These are phyloP conservation scores for Hygrocybe punicea DNA, from an alignment of 768 basidiomycete species.

Conservation along the genomic window DNA sequence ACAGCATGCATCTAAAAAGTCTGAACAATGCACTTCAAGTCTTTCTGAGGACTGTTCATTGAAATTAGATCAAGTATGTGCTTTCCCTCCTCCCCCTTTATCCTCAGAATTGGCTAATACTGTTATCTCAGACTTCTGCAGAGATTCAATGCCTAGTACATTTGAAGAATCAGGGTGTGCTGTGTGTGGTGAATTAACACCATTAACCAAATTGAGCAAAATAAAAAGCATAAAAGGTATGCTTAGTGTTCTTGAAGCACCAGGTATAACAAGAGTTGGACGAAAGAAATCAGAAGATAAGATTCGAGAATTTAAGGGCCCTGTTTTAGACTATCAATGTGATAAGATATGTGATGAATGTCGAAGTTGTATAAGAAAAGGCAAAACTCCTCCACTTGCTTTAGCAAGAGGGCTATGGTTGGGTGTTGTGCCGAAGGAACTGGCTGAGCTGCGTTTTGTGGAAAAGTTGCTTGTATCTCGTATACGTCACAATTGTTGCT, in stretches of 20 bases:
- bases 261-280: constrained; percentile 4
- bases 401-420: constrained; percentile 35
- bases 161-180: constrained; percentile 31
- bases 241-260: constrained; percentile 4
- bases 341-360: constrained; percentile 11
- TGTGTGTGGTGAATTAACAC: constrained; percentile 26
- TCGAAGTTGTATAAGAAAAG: neutral
- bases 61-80: constrained; percentile 13
- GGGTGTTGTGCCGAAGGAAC: constrained; percentile 26
- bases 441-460: constrained; percentile 21
- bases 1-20: neutral
- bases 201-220: neutral
- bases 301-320: constrained; percentile 14
- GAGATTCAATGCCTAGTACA: neutral
- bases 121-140: constrained; percentile 3
- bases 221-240: constrained; percentile 7
- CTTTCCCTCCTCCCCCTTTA: neutral
- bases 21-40: too few relatives aligned
- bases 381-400: constrained; percentile 8
- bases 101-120: neutral
- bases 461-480: constrained; percentile 27
- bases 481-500: constrained; percentile 25
- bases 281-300: constrained; percentile 3
- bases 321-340: constrained; percentile 13
- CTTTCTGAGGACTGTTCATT: constrained; percentile 12